Evolutionary conservation across 1,284 basidiomycete genomes (phyloP).

Genomic region (Trametes polyzona): DNA sequence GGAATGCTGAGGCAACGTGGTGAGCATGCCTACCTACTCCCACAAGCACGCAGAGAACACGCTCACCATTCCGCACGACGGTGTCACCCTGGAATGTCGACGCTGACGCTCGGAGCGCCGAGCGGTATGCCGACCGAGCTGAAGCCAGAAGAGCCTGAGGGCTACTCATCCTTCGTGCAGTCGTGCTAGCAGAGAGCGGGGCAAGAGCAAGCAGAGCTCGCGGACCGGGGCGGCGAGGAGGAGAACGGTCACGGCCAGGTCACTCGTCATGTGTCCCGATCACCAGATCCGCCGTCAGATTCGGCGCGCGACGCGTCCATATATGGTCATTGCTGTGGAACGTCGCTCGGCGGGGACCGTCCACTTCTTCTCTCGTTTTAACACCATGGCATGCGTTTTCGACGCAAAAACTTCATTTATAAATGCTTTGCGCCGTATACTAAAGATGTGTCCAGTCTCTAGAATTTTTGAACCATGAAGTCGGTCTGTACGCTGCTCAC

Average conservation of each 20-base stretch:
- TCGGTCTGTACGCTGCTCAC: slow-evolving; percentile 4
- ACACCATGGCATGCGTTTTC: not conserved
- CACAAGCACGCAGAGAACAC: slow-evolving; percentile 21
- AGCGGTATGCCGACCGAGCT: slow-evolving; percentile 74
- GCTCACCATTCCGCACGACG: slow-evolving; percentile 31
- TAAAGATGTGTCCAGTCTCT: not conserved
- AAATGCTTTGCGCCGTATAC: not conserved
- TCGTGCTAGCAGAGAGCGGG: slow-evolving; percentile 1
- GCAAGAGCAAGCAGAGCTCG: slow-evolving; percentile 17
- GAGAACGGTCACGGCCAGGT: slow-evolving; percentile 8
- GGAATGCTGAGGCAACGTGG: slow-evolving; percentile 57
- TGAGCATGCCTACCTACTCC: slow-evolving; percentile 12
- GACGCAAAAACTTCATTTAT: not conserved
- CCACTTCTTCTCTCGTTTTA: slow-evolving; percentile 14
- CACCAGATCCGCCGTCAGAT: slow-evolving; percentile 38
- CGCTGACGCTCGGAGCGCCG: slow-evolving; percentile 65
- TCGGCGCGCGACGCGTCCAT: slow-evolving; percentile 48
- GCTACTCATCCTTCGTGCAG: slow-evolving; percentile 30
- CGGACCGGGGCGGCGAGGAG: not conserved
- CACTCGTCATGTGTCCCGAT: slow-evolving; percentile 27
- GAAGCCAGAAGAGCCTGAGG: slow-evolving; percentile 42
- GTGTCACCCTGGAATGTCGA: slow-evolving; percentile 61
- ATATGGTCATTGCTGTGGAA: slow-evolving; percentile 41
- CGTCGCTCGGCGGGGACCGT: slow-evolving; percentile 28
- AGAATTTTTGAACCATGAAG: slow-evolving; percentile 19